A percentile compares a stretch with the other conserved stretches of the same genome.
phyloP scores from a whole-genome alignment of 2,329 filamentous ascomycete species.

The Zasmidium angulare region DNA sequence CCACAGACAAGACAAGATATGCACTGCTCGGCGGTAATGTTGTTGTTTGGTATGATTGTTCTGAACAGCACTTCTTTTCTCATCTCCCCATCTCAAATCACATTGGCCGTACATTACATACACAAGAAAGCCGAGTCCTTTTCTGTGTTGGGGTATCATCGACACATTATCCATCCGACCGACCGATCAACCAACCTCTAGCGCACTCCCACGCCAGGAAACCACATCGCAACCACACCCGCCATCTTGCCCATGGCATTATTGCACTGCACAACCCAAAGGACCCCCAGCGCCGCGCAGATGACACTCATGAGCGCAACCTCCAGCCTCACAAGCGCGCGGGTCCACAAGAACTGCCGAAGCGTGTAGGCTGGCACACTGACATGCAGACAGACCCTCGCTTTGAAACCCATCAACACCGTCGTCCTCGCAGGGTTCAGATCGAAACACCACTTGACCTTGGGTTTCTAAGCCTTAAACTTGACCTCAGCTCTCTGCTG shows the following conservation, averaged over 20 bases:
- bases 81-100: neutral
- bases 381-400: neutral
- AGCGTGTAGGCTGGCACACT: neutral
- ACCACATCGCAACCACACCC: neutral
- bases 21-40: too few species aligned
- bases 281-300: neutral
- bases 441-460: neutral
- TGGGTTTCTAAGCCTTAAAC: slow-evolving; percentile 19
- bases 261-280: neutral
- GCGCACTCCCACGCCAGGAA: neutral
- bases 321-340: neutral
- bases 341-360: neutral
- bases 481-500: slow-evolving; percentile 21
- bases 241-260: neutral
- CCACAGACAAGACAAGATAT: too few species aligned
- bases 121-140: too few species aligned
- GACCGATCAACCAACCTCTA: neutral
- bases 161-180: neutral
- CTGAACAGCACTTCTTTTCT: neutral
- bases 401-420: neutral
- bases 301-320: neutral
- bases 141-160: neutral
- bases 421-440: neutral
- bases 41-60: too few species aligned
- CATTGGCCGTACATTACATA: neutral